Conservation (phyloP, 768 basidiomycete species). For the Auriscalpium vulgare region DNA sequence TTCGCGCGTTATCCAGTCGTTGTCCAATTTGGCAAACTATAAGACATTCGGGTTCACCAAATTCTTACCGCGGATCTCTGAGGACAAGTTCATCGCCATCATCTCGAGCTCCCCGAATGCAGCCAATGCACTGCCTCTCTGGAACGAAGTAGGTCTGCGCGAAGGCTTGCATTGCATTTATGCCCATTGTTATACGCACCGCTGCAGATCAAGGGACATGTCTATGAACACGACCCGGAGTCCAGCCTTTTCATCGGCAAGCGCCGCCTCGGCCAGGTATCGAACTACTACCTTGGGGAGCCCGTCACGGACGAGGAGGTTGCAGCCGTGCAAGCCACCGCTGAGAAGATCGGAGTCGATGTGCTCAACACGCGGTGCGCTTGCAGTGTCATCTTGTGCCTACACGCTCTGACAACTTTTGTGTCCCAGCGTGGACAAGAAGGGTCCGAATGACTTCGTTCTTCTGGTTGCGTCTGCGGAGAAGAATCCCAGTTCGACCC, state of each 20-base stretch:
- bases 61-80: constrained; percentile 64
- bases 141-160: constrained; percentile 42
- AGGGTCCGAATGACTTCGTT: constrained; percentile 50
- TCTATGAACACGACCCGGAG: constrained; percentile 63
- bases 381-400: background rate
- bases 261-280: constrained; percentile 65
- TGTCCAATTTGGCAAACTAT: constrained; percentile 67
- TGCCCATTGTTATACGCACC: too few relatives aligned
- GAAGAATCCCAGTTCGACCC: constrained; percentile 28
- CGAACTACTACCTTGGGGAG: constrained; percentile 80
- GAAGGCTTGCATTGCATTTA: too few relatives aligned
- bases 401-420: background rate
- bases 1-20: constrained; percentile 29
- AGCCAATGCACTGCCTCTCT: constrained; percentile 46
- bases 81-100: constrained; percentile 54
- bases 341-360: constrained; percentile 69
- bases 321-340: constrained; percentile 61
- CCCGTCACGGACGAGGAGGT: constrained; percentile 72
- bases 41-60: constrained; percentile 82
- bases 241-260: constrained; percentile 71
- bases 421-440: constrained; percentile 56
- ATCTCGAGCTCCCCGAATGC: constrained; percentile 55
- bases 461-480: constrained; percentile 70
- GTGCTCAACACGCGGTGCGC: constrained; percentile 73
- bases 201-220: constrained; percentile 59